Percentiles rank a stretch among this genome's conserved stretches.
Conservation (phyloP, 2,329 filamentous ascomycete genomes). For the Zopfia rhizophila region DNA sequence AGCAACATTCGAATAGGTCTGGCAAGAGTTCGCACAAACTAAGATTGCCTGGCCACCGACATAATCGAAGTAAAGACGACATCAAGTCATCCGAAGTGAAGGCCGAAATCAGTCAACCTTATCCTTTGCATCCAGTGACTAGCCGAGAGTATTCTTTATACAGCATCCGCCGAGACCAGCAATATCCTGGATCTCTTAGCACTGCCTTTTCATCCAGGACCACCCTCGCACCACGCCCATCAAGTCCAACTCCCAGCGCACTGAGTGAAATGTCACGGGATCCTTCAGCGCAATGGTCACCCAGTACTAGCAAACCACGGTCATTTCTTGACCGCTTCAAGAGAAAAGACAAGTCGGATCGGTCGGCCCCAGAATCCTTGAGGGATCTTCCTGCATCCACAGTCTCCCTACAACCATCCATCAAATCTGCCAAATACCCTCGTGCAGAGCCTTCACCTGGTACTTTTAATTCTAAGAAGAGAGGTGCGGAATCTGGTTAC, state of each 20-base stretch:
- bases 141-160: conserved; percentile 78
- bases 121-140: conserved; percentile 74
- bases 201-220: conserved; percentile 63
- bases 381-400: conserved; percentile 54
- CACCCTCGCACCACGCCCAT: conserved; percentile 69
- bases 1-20: conserved; percentile 55
- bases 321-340: conserved; percentile 65
- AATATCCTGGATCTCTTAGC: conserved; percentile 61
- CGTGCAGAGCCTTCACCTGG: conserved; percentile 42
- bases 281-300: conserved; percentile 63
- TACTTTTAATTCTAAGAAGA: conserved; percentile 37
- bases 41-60: conserved; percentile 73
- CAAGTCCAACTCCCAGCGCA: conserved; percentile 83
- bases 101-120: conserved; percentile 53
- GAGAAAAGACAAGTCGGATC: conserved; percentile 59
- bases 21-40: conserved; percentile 69
- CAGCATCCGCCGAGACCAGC: conserved; percentile 58
- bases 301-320: conserved; percentile 62
- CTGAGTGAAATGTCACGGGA: conserved; percentile 68
- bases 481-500: conserved; percentile 26
- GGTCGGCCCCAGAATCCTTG: conserved; percentile 47
- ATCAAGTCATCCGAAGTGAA: conserved; percentile 49
- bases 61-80: conserved; percentile 74
- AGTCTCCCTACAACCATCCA: conserved; percentile 50
- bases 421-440: conserved; percentile 38